Conservation (phyloP, 106 monocot genomes). For the Acanthochlamys bracteata region DNA sequence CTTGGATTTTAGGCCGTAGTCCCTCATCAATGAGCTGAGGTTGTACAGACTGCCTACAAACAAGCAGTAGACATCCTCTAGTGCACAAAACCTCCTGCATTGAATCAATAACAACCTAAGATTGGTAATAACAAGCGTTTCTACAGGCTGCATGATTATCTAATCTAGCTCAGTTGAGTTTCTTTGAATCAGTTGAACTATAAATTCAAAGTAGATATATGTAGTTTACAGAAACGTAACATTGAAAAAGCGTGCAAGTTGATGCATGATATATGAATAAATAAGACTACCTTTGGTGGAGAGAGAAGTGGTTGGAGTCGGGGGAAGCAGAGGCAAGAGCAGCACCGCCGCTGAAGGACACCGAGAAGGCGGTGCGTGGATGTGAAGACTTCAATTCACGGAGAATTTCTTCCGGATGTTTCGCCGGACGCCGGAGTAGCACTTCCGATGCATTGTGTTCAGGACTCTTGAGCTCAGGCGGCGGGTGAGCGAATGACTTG, state of each 20-base stretch:
- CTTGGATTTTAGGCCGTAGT: conserved; percentile 73
- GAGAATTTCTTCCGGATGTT: conserved; percentile 28
- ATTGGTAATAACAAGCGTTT: background rate
- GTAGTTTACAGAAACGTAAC: too few relatives aligned
- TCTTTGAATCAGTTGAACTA: background rate
- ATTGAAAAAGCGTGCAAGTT: too few relatives aligned
- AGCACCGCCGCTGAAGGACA: conserved; percentile 27
- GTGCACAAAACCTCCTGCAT: conserved; percentile 42
- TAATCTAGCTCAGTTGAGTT: background rate
- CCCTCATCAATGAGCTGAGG: conserved; percentile 64
- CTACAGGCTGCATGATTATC: background rate
- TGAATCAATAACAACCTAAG: background rate
- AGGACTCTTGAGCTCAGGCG: conserved; percentile 26
- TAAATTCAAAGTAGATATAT: background rate
- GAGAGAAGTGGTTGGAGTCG: background rate
- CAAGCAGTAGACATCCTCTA: conserved; percentile 70
- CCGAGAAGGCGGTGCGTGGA: conserved; percentile 16
- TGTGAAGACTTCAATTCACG: conserved; percentile 20
- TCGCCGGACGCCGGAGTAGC: too few relatives aligned
- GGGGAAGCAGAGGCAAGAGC: conserved; percentile 25
- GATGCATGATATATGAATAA: too few relatives aligned
- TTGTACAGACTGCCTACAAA: conserved; percentile 68
- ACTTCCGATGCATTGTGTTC: too few relatives aligned
- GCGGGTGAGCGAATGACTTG: conserved; percentile 26
- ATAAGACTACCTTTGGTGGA: background rate